Evolutionary conservation across 129 eudicot genomes (phyloP), one percentile per base, ranked within the genome.

Genomic region (Chrysanthemum makinoi): DNA sequence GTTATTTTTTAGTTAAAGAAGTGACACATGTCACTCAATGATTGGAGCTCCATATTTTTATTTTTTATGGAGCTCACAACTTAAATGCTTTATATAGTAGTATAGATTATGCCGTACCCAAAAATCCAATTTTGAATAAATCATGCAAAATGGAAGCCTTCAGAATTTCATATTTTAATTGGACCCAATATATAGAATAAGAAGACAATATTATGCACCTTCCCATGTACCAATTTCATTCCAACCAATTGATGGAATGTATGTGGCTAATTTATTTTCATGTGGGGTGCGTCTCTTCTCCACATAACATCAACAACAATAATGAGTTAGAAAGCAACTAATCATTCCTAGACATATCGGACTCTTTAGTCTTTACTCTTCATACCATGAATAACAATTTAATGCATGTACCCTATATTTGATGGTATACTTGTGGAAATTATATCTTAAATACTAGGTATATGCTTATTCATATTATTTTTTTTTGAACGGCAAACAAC

Each of bases 311-410:
- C 75, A 28, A n/a, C 54, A 30, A 71, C 73, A 71, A n/a, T 64
- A 63, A 67, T 65, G 76, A 71, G 72, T 78, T 77, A 53, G 81
- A 77, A 70, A 77, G 81, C 81, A 77, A 77, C 81, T 71, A 56
- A 77, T 70, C 81, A 63, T 77, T 77, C 69, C 61, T 54, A 77
- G 81, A 77, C 77, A 77, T 70, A 78, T 70, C 47, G 77, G 72
- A 78, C 55, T 71, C 44, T 77, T 70, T 44, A 52, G 47, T 71
- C 44, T 77, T 70, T 44, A 52, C 62, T 50, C 61, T 70, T 54
- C 8, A 17, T 64, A 63, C 58, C 60, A 77, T 77, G 53, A 63
- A 70, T 63, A 14, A 10, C 33, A 46, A 71, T 54, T 78, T 11
- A 77, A 77, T 64, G 81, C 71, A 77, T 64, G 81, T 49, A 64